Evolutionary conservation across 768 basidiomycete genomes (phyloP), one percentile per base, ranked within the genome.

Genomic region (Boletus huronensis): DNA sequence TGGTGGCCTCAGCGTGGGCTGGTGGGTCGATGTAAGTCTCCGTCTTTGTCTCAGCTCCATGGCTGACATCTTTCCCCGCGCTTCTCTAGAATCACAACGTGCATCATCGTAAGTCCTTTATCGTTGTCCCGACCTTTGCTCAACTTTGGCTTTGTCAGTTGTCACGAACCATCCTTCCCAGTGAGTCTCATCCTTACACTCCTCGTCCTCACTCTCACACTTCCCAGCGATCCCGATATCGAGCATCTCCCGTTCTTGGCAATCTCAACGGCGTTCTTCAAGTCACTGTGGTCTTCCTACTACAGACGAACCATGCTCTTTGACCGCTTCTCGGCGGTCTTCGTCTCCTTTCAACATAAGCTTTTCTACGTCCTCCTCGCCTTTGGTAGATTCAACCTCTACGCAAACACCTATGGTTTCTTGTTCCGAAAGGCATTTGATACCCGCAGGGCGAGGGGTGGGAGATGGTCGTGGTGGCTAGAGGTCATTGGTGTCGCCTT

Each of bases 151-250:
- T 31, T 35, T 42, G n/a, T 3, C 61, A 97, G 94, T 98, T 48
- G 92, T 98, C 49, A 89, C 96, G n/a, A 98, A 98, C 66, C 93
- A 98, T 60, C 94, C 93, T 6, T 87, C 94, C 43, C 97, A 99
- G 85, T 94, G 78, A 56, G 85, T 73, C 21, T 25, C 36, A 23
- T 55, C 35, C 19, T 39, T 25, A 0, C 26, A 17, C 7, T 23
- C n/a, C 19, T 11, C 11, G 3, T 26, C 46, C 36, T 23, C 32
- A n/a, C 46, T 42, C 68, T 66, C 34, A 52, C 19, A 1, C 49
- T 53, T 52, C 23, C 19, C 58, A 90, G 88, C 66, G 89, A 92
- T 66, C 90, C 89, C 2, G 89, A 91, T 66, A 91, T 92, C 55
- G 83, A 86, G 67, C 87, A 92, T 64, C 75, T 98, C 17, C 97